Evolutionary conservation across 2,329 filamentous ascomycete genomes (phyloP).

Genomic region (Claviceps sp.): DNA sequence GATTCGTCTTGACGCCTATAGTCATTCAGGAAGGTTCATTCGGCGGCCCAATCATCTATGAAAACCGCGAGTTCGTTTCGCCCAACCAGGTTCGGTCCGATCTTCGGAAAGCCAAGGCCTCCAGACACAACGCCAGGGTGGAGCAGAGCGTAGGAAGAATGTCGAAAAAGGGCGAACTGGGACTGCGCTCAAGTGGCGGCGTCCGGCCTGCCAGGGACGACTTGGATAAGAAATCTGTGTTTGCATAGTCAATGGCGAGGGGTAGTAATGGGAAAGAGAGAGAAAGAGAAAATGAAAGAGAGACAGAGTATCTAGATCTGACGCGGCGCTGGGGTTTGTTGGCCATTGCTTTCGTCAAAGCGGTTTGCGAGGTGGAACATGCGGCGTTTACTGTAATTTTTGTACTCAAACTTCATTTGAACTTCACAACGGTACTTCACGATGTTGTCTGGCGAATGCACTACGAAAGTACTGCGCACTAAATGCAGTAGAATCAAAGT

Average conservation of each 20-base stretch:
- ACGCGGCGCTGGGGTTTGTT: slow-evolving; percentile 1
- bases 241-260: slow-evolving; percentile 38
- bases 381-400: neutral
- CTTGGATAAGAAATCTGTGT: slow-evolving; percentile 64
- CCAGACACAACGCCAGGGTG: slow-evolving; percentile 61
- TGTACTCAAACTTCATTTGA: no score
- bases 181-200: slow-evolving; percentile 55
- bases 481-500: neutral
- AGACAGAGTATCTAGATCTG: neutral
- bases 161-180: slow-evolving; percentile 63
- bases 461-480: neutral
- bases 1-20: slow-evolving; percentile 87
- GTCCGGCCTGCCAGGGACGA: slow-evolving; percentile 50
- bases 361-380: neutral
- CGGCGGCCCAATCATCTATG: slow-evolving; percentile 90
- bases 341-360: neutral
- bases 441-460: no score
- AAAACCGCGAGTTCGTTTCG: slow-evolving; percentile 94
- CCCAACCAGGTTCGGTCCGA: slow-evolving; percentile 90
- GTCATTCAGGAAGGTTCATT: slow-evolving; percentile 92
- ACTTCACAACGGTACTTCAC: no score
- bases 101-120: slow-evolving; percentile 60
- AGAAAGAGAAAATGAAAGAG: no score
- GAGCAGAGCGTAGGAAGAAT: slow-evolving; percentile 61
- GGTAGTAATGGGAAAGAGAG: neutral